A percentile compares a stretch with the other conserved stretches of the same genome.
Evolutionary conservation across 2,329 filamentous ascomycete species (phyloP).

Genomic region (Nothomitra cinnamomea): DNA sequence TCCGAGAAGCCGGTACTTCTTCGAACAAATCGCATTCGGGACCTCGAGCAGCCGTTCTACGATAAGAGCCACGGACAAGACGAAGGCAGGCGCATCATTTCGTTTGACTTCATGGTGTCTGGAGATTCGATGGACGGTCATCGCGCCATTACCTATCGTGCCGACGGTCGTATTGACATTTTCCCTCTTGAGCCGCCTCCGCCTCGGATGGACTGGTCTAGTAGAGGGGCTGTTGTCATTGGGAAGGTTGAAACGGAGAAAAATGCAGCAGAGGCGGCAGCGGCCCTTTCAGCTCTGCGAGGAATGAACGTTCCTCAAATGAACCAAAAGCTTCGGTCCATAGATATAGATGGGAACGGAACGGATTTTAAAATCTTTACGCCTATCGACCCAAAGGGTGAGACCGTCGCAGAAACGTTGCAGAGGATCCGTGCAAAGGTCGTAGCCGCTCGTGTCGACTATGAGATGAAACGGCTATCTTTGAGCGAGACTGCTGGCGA

Average conservation of each 20-base stretch:
- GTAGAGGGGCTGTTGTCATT: conserved; percentile 8
- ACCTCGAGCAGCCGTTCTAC: conserved; percentile 18
- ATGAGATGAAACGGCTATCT: not conserved
- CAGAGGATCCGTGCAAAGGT: not conserved
- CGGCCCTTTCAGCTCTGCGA: not conserved
- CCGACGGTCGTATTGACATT: conserved; percentile 26
- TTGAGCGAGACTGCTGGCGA: not conserved
- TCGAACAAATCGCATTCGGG: conserved; percentile 8
- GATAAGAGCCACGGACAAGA: conserved; percentile 18
- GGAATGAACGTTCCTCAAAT: not conserved
- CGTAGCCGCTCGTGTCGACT: not conserved
- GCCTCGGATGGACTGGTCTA: conserved; percentile 25
- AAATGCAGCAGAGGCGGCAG: not conserved
- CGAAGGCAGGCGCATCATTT: conserved; percentile 24
- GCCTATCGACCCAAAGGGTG: not conserved
- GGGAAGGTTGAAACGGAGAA: conserved; percentile 1
- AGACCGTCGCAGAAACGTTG: not conserved
- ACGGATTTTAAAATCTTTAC: not conserved
- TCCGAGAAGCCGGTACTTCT: conserved; percentile 11
- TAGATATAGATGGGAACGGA: not conserved
- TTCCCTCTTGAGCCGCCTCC: conserved; percentile 23
- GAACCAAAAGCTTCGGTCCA: too few relatives aligned
- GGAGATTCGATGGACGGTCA: conserved; percentile 20
- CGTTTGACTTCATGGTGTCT: conserved; percentile 30
- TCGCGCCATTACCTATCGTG: conserved; percentile 24